Evolutionary conservation across 441 rosid genomes (phyloP), one percentile per base, ranked within the genome.

Genomic region (Populus hybrid): DNA sequence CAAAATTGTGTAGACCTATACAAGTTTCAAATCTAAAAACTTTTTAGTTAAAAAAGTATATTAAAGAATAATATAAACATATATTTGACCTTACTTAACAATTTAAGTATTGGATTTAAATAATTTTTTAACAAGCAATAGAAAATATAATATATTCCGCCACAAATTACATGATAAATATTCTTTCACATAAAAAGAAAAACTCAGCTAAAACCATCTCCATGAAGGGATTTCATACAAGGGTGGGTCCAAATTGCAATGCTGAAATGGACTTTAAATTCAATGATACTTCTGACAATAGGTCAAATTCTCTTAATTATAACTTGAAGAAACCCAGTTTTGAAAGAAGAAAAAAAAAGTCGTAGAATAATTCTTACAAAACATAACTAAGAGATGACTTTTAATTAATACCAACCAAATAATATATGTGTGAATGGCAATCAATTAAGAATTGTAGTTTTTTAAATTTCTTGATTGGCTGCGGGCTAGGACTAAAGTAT

Each of bases 41-140:
- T 2, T 28, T 28, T 28, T 2, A 28, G 0, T 28, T 28, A 2
- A 28, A 0, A 0, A 3, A 0, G 4, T 28, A 0, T 28, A 0
- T 28, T 28, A 28, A 0, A 2, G 4, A 28, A 28, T 28, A 28
- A 28, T 28, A 28, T 28, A 28, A 28, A n/a, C n/a, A n/a, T n/a
- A n/a, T n/a, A n/a, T n/a, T n/a, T n/a, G n/a, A n/a, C n/a, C n/a
- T n/a, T n/a, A 24, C 26, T 1, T 24, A 24, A 24, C 26, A 24
- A 1, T 24, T 24, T 24, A 24, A 24, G 26, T 1, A 24, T 24
- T 24, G 1, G 26, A 24, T 1, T 24, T 24, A 24, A 1, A 24
- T 24, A 24, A 24, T 24, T 24, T 1, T 26, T 1, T 26, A 26
- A 26, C 1, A 26, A 26, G 1, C 26, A 26, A 26, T 26, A 26